Conservation (phyloP, 129 eudicot genomes). For the Pulicaria dysenterica region DNA sequence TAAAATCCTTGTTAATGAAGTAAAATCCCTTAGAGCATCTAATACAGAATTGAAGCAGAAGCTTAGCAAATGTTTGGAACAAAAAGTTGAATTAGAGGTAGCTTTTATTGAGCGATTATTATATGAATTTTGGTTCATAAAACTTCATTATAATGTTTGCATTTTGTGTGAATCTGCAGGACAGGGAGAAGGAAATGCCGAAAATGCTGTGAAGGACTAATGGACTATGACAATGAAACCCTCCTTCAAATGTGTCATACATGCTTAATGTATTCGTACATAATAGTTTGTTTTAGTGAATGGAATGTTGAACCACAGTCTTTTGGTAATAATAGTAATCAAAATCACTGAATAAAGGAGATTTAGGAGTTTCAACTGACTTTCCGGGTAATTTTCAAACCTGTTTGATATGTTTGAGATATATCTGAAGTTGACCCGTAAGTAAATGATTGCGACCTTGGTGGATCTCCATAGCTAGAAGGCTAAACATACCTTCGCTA, state of each 20-base stretch:
- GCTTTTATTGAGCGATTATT: neutral
- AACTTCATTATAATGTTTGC: neutral
- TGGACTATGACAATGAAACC: no score
- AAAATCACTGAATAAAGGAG: no score
- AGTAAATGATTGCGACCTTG: neutral
- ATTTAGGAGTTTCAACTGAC: no score
- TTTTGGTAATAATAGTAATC: no score
- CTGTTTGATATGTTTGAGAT: no score
- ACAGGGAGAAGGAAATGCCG: constrained; percentile 43
- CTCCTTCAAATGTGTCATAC: no score
- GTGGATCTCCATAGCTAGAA: neutral
- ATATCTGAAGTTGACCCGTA: no score
- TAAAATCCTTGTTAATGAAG: constrained; percentile 60
- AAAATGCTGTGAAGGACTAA: neutral
- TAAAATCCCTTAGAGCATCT: constrained; percentile 60
- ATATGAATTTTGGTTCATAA: constrained; percentile 2
- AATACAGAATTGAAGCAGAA: constrained; percentile 71
- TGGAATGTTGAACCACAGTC: no score
- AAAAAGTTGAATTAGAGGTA: constrained; percentile 69
- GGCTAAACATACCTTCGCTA: constrained; percentile 58
- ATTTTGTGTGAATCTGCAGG: constrained; percentile 36
- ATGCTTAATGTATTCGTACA: neutral
- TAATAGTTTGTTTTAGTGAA: neutral
- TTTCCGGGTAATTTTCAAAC: no score
- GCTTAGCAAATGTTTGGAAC: constrained; percentile 50